Evolutionary conservation across 495 filamentous ascomycete species (phyloP), one percentile per base, ranked within the genome.

Genomic region (Penicillium atrosanguineum): DNA sequence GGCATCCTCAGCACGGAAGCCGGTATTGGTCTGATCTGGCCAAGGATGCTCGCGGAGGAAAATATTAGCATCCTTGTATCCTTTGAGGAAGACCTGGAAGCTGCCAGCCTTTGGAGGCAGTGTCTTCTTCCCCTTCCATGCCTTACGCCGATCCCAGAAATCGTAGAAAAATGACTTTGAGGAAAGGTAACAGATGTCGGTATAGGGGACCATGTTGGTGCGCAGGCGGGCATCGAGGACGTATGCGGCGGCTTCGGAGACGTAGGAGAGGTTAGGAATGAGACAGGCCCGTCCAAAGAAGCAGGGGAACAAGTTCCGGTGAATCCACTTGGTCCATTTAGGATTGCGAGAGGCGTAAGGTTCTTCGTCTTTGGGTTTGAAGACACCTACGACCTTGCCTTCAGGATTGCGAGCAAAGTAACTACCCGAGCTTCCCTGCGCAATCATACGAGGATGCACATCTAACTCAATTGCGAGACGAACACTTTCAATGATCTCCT

Each of bases 341-440:
- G 90, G 90, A 65, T 95, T 95, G 48, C 88, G 85, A 12, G 88
- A 89, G 7, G 88, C 94, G 63, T 94, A 99, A 20, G 94, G 94
- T 70, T 99, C 94, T 70, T 99, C 94, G 67, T 99, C 94, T 72
- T 99, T 99, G 34, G 94, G 94, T 68, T 99, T 99, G 71, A 99
- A 97, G 8, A 99, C 95, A 21, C 91, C 94, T 15, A 99, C 90
- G 14, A 96, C 87, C 71, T 95, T 96, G 18, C 94, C 94, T 19
- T 94, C 86, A 25, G 78, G 83, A 62, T 96, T 93, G 53, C 91
- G 80, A 46, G 94, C 95, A 79, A 97, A 99, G 74, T 99, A 99
- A 69, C 91, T 96, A 11, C 94, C 94, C 6, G 92, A 97, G 69
- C 91, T 96, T 23, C 94, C 94, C 70, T 99, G 92, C 1, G 92